These are phyloP conservation scores for Lindgomyces ingoldianus DNA, from an alignment of 495 filamentous ascomycete species.

Conservation along the genomic window DNA sequence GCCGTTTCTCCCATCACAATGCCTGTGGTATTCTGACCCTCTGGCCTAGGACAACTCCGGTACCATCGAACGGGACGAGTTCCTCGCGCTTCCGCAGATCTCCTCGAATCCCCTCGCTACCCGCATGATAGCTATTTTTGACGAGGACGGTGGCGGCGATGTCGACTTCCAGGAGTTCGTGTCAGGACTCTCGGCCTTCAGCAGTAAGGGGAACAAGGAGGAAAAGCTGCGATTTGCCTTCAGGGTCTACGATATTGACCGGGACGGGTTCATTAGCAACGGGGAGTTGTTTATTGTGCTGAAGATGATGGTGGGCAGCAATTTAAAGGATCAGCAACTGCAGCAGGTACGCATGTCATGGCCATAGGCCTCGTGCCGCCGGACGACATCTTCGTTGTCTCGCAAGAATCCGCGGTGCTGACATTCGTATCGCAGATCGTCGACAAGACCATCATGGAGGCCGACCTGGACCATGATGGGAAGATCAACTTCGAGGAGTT, in stretches of 20 bases:
- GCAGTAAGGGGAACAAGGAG: conserved; percentile 96
- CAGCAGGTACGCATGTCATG: conserved; percentile 64
- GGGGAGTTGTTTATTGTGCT: conserved; percentile 98
- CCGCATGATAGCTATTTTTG: conserved; percentile 98
- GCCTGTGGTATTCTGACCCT: neutral
- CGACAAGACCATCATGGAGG: conserved; percentile 99
- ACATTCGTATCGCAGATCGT: conserved; percentile 58
- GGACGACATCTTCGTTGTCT: too few species aligned
- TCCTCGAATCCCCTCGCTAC: conserved; percentile 97
- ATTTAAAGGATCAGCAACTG: conserved; percentile 97
- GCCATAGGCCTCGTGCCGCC: too few species aligned
- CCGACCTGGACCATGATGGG: conserved; percentile 90
- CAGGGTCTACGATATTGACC: conserved; percentile 99
- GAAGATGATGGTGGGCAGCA: conserved; percentile 99
- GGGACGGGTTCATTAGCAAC: conserved; percentile 98
- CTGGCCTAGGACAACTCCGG: conserved; percentile 83
- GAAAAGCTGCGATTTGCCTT: conserved; percentile 98
- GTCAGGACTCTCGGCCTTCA: conserved; percentile 91
- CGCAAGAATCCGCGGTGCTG: too few species aligned
- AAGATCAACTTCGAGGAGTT: conserved; percentile 99
- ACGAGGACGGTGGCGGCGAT: conserved; percentile 96
- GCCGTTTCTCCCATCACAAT: neutral
- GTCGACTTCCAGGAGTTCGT: conserved; percentile 99
- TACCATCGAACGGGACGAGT: conserved; percentile 98
- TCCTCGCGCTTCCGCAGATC: conserved; percentile 94